Evolutionary conservation across 2,329 filamentous ascomycete species (phyloP).

Genomic region (Botrytis porri): DNA sequence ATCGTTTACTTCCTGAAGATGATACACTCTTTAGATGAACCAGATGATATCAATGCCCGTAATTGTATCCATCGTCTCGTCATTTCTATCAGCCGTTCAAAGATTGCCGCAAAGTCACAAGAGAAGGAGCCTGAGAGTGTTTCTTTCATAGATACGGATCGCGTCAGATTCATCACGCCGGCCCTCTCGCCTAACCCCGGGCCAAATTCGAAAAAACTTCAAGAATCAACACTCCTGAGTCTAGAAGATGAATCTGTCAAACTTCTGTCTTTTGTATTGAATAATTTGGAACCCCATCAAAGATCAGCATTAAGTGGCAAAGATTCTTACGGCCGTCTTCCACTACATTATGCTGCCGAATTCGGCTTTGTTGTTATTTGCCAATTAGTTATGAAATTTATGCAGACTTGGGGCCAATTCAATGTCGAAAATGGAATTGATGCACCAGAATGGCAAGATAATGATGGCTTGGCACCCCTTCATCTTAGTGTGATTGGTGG

Average conservation of each 20-base stretch:
- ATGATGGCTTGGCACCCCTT: constrained; percentile 84
- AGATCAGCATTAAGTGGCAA: constrained; percentile 62
- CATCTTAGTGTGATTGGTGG: constrained; percentile 91
- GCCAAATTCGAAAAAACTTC: constrained; percentile 60
- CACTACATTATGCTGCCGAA: constrained; percentile 90
- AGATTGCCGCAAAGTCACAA: constrained; percentile 46
- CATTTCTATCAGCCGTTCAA: constrained; percentile 81
- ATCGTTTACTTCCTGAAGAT: constrained; percentile 69
- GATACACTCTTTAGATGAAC: constrained; percentile 73
- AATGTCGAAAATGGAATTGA: constrained; percentile 84
- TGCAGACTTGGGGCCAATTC: constrained; percentile 88
- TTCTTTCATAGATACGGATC: constrained; percentile 46
- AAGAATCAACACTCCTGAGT: constrained; percentile 64
- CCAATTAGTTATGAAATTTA: constrained; percentile 78
- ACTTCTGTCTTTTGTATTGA: constrained; percentile 61
- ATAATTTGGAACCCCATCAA: constrained; percentile 66
- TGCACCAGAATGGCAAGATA: constrained; percentile 83
- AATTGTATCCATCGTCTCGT: constrained; percentile 93
- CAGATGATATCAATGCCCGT: constrained; percentile 88
- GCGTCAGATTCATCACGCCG: constrained; percentile 71
- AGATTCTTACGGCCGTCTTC: constrained; percentile 78
- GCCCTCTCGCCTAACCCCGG: constrained; percentile 64
- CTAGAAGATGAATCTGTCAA: constrained; percentile 74
- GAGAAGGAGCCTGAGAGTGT: constrained; percentile 19
- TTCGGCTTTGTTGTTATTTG: constrained; percentile 93